Evolutionary conservation across 257 asterid genomes (phyloP), one percentile per base, ranked within the genome.

Genomic region (Henckelia pumila): DNA sequence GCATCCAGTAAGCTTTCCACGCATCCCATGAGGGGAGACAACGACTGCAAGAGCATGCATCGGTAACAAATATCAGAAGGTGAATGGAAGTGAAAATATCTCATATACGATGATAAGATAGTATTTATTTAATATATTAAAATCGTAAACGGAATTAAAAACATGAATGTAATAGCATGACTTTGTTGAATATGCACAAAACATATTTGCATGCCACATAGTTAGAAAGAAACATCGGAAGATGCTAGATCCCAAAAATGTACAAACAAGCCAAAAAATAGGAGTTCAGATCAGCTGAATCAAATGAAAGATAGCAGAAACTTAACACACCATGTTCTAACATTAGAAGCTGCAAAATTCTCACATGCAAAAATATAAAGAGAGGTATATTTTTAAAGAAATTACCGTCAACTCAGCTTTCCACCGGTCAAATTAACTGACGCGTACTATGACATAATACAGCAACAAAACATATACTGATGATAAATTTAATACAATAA

Each of bases 1-100:
- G 70, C 86, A 81, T 72, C 99, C 97, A 24, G 87, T 84, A 67
- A 94, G 97, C 79, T 83, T 88, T 80, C 99, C 99, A 70, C 85
- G 89, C 96, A 94, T 94, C 68, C 99, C 99, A 75, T 88, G 96
- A 76, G 97, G 99, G 37, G 99, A 88, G 72, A 86, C 95, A 78
- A 94, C 75, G 69, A 91, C 99, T 94, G 85, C 77, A 82, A 73
- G 76, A 74, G 64, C 26, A 70, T 8, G 5, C 17, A 74, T 19
- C 19, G 61, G 26, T 32, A 32, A 33, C 64, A 40, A 52, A 59
- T 52, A 26, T 72, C 29, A 78, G 76, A 68, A 11, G 32, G 50
- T 44, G 16, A 32, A 76, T 58, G 76, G 71, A 11, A 30, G 56
- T 61, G 24, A 44, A 76, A 57, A 59, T 20, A 75, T 66, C 70